These are phyloP conservation scores for Neofusicoccum kwambonambiense DNA, from an alignment of 2,329 filamentous ascomycete species.

Conservation along the genomic window DNA sequence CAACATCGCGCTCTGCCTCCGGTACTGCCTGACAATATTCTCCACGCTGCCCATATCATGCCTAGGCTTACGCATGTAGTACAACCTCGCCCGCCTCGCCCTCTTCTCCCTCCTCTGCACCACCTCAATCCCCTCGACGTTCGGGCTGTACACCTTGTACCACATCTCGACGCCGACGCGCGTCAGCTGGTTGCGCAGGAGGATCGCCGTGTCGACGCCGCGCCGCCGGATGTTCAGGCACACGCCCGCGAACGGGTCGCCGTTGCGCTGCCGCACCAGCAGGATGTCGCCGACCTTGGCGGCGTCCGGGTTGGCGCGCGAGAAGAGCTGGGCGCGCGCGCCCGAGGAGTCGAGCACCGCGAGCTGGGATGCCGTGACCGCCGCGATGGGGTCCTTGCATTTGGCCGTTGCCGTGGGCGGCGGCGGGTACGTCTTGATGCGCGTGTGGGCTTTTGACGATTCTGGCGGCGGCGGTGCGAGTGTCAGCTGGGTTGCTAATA, in stretches of 20 bases:
- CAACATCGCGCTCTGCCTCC: slow-evolving; percentile 36
- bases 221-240: slow-evolving; percentile 81
- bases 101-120: slow-evolving; percentile 83
- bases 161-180: slow-evolving; percentile 93
- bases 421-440: slow-evolving; percentile 54
- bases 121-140: slow-evolving; percentile 87
- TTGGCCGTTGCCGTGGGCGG: slow-evolving; percentile 55
- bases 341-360: slow-evolving; percentile 78
- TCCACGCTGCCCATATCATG: slow-evolving; percentile 40
- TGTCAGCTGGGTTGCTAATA: slow-evolving; percentile 11
- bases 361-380: slow-evolving; percentile 69
- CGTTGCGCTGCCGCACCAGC: slow-evolving; percentile 79
- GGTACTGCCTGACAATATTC: slow-evolving; percentile 37
- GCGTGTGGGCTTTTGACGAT: slow-evolving; percentile 36
- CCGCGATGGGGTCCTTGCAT: slow-evolving; percentile 66
- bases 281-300: slow-evolving; percentile 87
- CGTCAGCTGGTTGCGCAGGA: slow-evolving; percentile 83
- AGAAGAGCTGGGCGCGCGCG: slow-evolving; percentile 78
- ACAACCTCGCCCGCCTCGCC: slow-evolving; percentile 81
- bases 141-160: slow-evolving; percentile 91
- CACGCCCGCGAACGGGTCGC: slow-evolving; percentile 87
- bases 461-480: background rate
- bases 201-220: slow-evolving; percentile 82
- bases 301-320: slow-evolving; percentile 71
- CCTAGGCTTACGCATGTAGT: slow-evolving; percentile 70